Conservation (phyloP, 2,329 filamentous ascomycete species). For the Lomentospora prolificans region DNA sequence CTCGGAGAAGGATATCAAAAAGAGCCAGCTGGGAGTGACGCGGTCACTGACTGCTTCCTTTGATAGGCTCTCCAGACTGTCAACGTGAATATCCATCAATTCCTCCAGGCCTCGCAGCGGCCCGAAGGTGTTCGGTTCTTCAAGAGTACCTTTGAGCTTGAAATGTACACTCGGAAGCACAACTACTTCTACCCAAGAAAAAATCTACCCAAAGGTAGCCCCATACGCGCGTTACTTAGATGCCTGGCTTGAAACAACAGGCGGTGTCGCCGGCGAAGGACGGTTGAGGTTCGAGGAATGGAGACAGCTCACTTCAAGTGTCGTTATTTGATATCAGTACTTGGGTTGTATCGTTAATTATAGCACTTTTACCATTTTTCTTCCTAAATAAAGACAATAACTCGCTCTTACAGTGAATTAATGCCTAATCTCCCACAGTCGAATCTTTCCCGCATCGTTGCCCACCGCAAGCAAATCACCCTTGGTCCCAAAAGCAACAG, state of each 20-base stretch:
- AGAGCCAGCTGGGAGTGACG: conserved; percentile 20
- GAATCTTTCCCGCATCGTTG: conserved; percentile 80
- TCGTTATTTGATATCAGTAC: neutral
- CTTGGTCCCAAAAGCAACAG: conserved; percentile 56
- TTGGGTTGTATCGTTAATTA: neutral
- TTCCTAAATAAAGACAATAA: too few relatives aligned
- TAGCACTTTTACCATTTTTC: neutral
- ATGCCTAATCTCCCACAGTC: conserved; percentile 70
- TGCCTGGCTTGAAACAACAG: conserved; percentile 18
- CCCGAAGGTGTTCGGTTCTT: conserved; percentile 23
- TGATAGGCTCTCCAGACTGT: conserved; percentile 22
- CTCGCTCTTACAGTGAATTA: conserved; percentile 5
- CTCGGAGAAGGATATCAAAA: neutral
- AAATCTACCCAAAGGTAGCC: conserved; percentile 28
- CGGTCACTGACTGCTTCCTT: neutral
- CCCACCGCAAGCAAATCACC: conserved; percentile 71
- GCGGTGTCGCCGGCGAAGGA: too few relatives aligned
- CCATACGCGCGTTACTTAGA: conserved; percentile 27
- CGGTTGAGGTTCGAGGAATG: neutral
- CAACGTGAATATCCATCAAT: conserved; percentile 40
- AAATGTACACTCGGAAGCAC: conserved; percentile 23
- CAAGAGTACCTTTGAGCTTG: conserved; percentile 20
- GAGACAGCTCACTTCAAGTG: neutral
- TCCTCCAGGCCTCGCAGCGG: conserved; percentile 25
- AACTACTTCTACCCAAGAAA: conserved; percentile 35